Conservation (phyloP, 2,329 filamentous ascomycete species). For the Neoscytalidium dimidiatum region DNA sequence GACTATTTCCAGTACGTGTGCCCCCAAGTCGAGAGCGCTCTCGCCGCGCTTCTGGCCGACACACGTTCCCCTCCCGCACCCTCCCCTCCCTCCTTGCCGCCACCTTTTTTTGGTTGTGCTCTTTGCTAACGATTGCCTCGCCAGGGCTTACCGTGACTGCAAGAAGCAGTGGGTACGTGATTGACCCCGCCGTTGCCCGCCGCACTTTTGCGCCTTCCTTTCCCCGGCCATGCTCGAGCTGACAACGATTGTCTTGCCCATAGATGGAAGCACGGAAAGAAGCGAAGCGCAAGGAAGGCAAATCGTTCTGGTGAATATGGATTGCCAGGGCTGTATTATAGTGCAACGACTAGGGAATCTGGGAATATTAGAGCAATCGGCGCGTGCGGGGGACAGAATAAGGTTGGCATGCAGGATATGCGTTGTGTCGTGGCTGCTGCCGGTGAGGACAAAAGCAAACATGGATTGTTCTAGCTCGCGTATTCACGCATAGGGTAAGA, state of each 20-base stretch:
- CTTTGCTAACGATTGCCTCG: not conserved
- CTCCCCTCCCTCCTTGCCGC: no score
- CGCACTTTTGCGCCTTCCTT: no score
- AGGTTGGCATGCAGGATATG: not conserved
- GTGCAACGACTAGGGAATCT: slow-evolving; percentile 2
- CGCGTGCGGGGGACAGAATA: not conserved
- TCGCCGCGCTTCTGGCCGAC: not conserved
- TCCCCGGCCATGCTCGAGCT: not conserved
- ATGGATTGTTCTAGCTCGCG: not conserved
- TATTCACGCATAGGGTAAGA: not conserved
- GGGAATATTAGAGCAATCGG: not conserved
- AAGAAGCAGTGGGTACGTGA: slow-evolving; percentile 86
- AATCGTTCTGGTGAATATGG: slow-evolving; percentile 4
- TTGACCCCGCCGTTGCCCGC: slow-evolving; percentile 21
- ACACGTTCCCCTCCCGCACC: not conserved
- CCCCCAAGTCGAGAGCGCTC: not conserved
- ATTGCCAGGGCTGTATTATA: not conserved
- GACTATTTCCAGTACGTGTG: slow-evolving; percentile 89
- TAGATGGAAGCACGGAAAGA: slow-evolving; percentile 51
- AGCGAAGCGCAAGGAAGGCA: slow-evolving; percentile 34
- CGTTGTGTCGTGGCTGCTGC: not conserved
- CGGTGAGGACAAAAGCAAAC: not conserved
- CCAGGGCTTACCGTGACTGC: slow-evolving; percentile 87
- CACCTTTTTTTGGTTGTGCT: not conserved
- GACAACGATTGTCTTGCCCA: not conserved